These are phyloP conservation scores for Yamagishiella unicocca DNA, from an alignment of 139 green algal species.

Conservation along the genomic window DNA sequence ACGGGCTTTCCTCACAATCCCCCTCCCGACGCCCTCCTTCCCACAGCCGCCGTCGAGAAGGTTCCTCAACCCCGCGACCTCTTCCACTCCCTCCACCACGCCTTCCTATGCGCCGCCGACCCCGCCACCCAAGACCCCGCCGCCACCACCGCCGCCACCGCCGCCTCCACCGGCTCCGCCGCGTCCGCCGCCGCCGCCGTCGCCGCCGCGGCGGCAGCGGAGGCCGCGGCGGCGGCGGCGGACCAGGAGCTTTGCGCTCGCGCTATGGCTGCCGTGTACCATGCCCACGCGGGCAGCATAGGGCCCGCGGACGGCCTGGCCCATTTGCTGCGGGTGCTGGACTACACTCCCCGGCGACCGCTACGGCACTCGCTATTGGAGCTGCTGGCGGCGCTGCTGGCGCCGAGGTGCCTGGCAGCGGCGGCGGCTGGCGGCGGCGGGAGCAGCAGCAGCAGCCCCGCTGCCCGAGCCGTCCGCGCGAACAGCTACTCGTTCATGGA, in stretches of 20 bases:
- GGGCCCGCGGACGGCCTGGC: slow-evolving; percentile 84
- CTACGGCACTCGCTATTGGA: slow-evolving; percentile 84
- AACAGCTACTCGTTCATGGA: slow-evolving; percentile 82
- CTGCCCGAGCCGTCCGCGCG: slow-evolving; percentile 47
- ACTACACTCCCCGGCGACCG: slow-evolving; percentile 69
- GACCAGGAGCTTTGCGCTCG: slow-evolving; percentile 82
- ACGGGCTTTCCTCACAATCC: background rate
- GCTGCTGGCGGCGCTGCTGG: slow-evolving; percentile 85
- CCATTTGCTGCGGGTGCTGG: slow-evolving; percentile 81
- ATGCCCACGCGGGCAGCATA: slow-evolving; percentile 54
- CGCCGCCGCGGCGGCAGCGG: background rate
- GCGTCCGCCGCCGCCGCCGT: background rate
- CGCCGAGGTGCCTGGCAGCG: slow-evolving; percentile 51
- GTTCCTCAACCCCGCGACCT: slow-evolving; percentile 83
- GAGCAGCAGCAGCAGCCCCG: background rate
- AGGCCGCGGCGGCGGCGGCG: background rate
- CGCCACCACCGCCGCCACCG: background rate
- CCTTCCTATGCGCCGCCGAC: slow-evolving; percentile 78
- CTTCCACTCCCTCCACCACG: slow-evolving; percentile 85
- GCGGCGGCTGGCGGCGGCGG: background rate
- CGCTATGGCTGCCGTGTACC: slow-evolving; percentile 91
- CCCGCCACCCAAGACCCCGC: slow-evolving; percentile 7
- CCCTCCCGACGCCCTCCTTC: background rate
- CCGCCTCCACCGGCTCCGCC: background rate
- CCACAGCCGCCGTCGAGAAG: slow-evolving; percentile 71